These are phyloP conservation scores for Candida freyschussii DNA, from an alignment of 1,139 yeast species.

Conservation along the genomic window DNA sequence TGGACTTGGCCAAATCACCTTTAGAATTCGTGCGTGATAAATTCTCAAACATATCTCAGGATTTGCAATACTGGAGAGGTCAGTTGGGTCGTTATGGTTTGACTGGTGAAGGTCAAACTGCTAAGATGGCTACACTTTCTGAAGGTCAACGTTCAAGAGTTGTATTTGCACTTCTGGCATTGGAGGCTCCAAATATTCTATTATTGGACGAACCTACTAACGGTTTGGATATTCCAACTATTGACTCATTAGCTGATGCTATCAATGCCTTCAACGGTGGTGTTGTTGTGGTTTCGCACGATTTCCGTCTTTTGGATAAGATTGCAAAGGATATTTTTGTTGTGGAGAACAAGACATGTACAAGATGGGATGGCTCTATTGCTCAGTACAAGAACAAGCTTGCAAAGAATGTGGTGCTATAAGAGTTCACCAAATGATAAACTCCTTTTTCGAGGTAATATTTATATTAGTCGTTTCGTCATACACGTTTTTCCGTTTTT, in stretches of 20 bases:
- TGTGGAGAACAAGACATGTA: conserved; percentile 90
- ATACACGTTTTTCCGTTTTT: too few relatives aligned
- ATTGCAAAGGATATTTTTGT: conserved; percentile 96
- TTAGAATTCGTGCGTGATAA: conserved; percentile 95
- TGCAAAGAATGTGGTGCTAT: conserved; percentile 81
- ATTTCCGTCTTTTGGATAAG: conserved; percentile 95
- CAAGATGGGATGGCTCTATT: conserved; percentile 93
- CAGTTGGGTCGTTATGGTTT: conserved; percentile 98
- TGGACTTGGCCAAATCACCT: conserved; percentile 91
- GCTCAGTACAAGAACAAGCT: conserved; percentile 88
- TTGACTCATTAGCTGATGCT: conserved; percentile 96
- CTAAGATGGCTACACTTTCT: conserved; percentile 96
- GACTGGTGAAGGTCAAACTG: conserved; percentile 98
- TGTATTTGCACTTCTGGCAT: conserved; percentile 91
- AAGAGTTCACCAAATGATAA: conserved; percentile 20
- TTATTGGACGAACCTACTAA: conserved; percentile 98
- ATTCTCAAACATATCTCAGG: conserved; percentile 86
- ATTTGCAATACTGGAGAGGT: conserved; percentile 98
- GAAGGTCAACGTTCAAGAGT: conserved; percentile 99
- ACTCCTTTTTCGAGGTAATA: too few relatives aligned
- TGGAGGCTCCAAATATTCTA: conserved; percentile 91
- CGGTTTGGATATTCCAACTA: conserved; percentile 97
- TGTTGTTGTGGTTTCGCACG: conserved; percentile 98
- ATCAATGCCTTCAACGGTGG: conserved; percentile 94
- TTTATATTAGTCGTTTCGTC: too few relatives aligned